Percentiles rank a stretch among this genome's conserved stretches.
These are phyloP conservation scores for Vachellia pachyceras DNA, from an alignment of 306 rosid genomes.

Conservation along the genomic window DNA sequence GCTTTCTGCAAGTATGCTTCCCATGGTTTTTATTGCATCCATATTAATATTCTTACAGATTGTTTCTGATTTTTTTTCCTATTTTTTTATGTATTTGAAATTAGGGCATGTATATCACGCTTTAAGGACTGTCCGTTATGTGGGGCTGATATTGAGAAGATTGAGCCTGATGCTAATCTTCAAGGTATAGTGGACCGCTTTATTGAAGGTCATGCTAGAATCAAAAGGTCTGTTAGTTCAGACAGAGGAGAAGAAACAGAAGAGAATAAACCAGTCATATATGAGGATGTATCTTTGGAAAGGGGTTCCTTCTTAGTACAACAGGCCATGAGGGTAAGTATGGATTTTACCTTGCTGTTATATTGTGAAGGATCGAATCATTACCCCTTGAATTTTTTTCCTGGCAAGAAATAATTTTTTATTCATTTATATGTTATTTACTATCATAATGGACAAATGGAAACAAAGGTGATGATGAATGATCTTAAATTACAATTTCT, in stretches of 20 bases:
- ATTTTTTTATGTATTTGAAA: slow-evolving; percentile 8
- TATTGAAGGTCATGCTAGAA: slow-evolving; percentile 98
- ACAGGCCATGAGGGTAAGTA: slow-evolving; percentile 96
- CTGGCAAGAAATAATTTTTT: not conserved
- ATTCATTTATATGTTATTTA: not conserved
- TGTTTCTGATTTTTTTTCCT: slow-evolving; percentile 23
- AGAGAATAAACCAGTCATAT: slow-evolving; percentile 67
- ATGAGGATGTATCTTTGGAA: slow-evolving; percentile 95
- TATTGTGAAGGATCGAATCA: slow-evolving; percentile 31
- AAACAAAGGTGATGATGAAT: slow-evolving; percentile 11
- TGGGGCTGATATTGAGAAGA: slow-evolving; percentile 88
- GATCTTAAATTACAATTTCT: slow-evolving; percentile 19
- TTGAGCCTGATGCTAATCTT: slow-evolving; percentile 71
- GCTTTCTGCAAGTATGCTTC: slow-evolving; percentile 57
- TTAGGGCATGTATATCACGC: slow-evolving; percentile 78
- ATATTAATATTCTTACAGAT: slow-evolving; percentile 26
- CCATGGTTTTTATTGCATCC: slow-evolving; percentile 16
- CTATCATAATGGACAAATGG: not conserved
- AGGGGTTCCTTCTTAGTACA: slow-evolving; percentile 97
- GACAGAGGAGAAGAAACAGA: slow-evolving; percentile 56
- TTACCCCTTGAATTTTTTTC: not conserved
- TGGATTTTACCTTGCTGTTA: slow-evolving; percentile 9
- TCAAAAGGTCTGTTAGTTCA: slow-evolving; percentile 70
- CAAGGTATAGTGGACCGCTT: slow-evolving; percentile 86
- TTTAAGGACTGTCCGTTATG: slow-evolving; percentile 92